phyloP scores from a whole-genome alignment of 2,329 filamentous ascomycete genomes.

The Pestalotiopsis sp. region DNA sequence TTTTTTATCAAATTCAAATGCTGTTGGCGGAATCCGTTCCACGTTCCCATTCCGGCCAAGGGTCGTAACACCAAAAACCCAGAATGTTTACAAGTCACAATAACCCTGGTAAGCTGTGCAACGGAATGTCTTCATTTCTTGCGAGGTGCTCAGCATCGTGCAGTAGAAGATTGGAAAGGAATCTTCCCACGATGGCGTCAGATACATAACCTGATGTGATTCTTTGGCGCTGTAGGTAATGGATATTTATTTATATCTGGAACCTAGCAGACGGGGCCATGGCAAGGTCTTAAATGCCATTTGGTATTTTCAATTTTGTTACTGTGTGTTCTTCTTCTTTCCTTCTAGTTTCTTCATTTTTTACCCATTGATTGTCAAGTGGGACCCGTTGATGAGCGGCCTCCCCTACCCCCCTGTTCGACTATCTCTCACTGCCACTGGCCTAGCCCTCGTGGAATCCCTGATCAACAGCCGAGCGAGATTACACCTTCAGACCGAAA shows the following conservation, averaged over 20 bases:
- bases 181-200: neutral
- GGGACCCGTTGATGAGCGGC: neutral
- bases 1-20: neutral
- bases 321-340: neutral
- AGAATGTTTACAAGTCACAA: no score
- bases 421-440: slow-evolving; percentile 2
- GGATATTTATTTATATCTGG: neutral
- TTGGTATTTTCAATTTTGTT: neutral
- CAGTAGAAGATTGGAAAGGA: neutral
- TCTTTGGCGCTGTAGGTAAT: neutral
- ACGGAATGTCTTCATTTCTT: no score
- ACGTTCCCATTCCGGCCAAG: no score
- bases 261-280: neutral
- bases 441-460: neutral
- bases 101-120: no score
- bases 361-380: neutral
- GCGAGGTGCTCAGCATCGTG: neutral
- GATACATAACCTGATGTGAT: neutral
- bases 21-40: no score
- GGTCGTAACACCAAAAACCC: no score
- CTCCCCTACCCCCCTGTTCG: neutral
- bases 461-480: neutral
- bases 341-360: neutral
- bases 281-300: neutral
- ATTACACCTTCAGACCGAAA: neutral